phyloP scores from a whole-genome alignment of 2,329 filamentous ascomycete genomes.

The Claviceps africana region DNA sequence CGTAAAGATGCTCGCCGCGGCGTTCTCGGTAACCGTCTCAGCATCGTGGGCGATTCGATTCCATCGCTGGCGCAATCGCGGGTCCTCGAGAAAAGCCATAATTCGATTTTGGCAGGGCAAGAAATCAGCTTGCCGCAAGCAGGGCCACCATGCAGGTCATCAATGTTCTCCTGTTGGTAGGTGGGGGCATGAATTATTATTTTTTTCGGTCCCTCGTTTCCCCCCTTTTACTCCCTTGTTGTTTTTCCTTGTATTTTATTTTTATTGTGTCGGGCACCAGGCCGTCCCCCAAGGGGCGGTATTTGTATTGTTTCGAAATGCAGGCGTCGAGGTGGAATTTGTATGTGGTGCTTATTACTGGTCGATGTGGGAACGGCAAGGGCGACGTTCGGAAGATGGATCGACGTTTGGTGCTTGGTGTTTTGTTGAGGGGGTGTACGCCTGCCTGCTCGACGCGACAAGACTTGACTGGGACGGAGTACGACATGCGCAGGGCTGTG shows the following conservation, averaged over 20 bases:
- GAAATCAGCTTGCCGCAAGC: conserved; percentile 5
- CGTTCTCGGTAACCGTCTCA: conserved; percentile 78
- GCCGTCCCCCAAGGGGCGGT: background rate
- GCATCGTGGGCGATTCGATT: conserved; percentile 85
- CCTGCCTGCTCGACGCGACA: background rate
- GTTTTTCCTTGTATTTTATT: background rate
- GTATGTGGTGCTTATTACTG: background rate
- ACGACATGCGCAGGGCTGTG: background rate
- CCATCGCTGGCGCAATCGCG: conserved; percentile 81
- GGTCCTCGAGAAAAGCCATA: conserved; percentile 60
- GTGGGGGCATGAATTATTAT: background rate
- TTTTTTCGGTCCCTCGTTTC: background rate
- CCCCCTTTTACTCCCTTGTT: background rate
- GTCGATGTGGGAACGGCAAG: background rate
- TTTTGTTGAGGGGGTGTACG: background rate
- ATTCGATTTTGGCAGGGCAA: conserved; percentile 4
- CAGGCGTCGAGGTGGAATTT: background rate
- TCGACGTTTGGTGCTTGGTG: background rate
- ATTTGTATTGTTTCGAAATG: background rate
- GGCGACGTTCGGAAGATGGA: background rate
- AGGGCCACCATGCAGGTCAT: background rate
- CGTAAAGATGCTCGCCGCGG: conserved; percentile 80
- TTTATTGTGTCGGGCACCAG: no score
- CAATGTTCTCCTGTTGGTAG: background rate
- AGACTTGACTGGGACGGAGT: background rate